Evolutionary conservation across 208 protist genomes (phyloP).

Genomic region (Leptomonas pyrrhocoris): DNA sequence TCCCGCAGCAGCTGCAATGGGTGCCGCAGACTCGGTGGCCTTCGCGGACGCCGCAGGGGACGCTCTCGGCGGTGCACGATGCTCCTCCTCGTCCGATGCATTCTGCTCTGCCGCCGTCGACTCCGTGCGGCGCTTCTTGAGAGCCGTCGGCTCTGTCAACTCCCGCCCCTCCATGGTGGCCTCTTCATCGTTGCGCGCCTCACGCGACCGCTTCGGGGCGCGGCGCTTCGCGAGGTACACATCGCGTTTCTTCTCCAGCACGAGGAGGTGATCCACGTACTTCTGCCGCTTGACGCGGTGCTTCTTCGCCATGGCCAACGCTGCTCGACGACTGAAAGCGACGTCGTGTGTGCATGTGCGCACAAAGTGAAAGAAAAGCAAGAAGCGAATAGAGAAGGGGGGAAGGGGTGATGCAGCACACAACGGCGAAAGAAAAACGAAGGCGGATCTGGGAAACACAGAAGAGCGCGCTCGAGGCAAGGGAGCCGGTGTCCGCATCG

Average conservation of each 20-base stretch:
- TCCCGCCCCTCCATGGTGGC: constrained; percentile 23
- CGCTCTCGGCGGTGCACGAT: background rate
- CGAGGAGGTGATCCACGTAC: constrained; percentile 77
- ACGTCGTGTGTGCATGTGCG: too few relatives aligned
- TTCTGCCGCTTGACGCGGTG: constrained; percentile 88
- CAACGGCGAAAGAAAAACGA: too few relatives aligned
- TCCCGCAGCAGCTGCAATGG: background rate
- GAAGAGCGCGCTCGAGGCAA: too few relatives aligned
- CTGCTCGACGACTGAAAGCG: too few relatives aligned
- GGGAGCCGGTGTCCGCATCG: too few relatives aligned
- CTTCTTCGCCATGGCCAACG: constrained; percentile 85
- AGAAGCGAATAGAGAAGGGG: too few relatives aligned
- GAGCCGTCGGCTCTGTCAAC: constrained; percentile 9
- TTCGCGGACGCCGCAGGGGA: background rate
- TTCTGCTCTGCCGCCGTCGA: constrained; percentile 7
- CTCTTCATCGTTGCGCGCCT: constrained; percentile 51
- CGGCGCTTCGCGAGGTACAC: constrained; percentile 76
- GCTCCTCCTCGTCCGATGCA: constrained; percentile 15
- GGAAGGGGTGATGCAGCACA: too few relatives aligned
- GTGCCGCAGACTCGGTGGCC: background rate
- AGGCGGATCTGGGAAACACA: too few relatives aligned
- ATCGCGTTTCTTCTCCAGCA: constrained; percentile 75
- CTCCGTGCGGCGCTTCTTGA: constrained; percentile 40
- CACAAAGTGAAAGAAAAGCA: constrained; percentile 8
- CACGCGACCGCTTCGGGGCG: constrained; percentile 65